A percentile compares a stretch with the other conserved stretches of the same genome.
Evolutionary conservation across 768 basidiomycete species (phyloP).

Genomic region (Hygrophorus pudorinus): DNA sequence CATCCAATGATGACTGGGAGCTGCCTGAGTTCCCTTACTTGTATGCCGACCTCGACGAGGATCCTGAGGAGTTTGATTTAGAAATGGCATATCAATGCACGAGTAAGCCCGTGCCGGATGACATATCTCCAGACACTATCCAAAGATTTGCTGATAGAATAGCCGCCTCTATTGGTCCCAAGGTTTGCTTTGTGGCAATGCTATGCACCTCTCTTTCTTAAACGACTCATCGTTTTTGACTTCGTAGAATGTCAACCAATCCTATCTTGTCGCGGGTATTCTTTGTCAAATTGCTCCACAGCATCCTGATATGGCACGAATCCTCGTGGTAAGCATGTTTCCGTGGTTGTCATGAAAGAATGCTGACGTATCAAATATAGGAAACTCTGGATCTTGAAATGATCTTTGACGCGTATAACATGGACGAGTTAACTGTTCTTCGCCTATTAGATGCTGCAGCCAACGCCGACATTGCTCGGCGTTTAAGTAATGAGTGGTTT

Average conservation of each 20-base stretch:
- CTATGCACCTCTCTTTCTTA: neutral
- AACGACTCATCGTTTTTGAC: neutral
- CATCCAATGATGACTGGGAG: slow-evolving; percentile 73
- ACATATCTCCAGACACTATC: slow-evolving; percentile 38
- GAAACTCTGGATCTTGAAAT: slow-evolving; percentile 42
- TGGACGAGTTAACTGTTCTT: slow-evolving; percentile 47
- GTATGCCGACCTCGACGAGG: slow-evolving; percentile 48
- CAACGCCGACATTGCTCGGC: slow-evolving; percentile 53
- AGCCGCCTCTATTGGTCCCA: slow-evolving; percentile 42
- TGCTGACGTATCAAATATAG: slow-evolving; percentile 22
- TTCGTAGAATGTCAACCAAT: slow-evolving; percentile 40
- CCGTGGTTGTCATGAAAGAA: neutral
- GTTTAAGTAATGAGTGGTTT: slow-evolving; percentile 36
- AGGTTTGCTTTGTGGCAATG: slow-evolving; percentile 30
- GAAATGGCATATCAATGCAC: slow-evolving; percentile 44
- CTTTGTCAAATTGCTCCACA: slow-evolving; percentile 60
- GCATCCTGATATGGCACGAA: slow-evolving; percentile 45
- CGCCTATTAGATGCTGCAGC: slow-evolving; percentile 55
- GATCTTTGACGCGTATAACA: slow-evolving; percentile 41
- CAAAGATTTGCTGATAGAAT: slow-evolving; percentile 47
- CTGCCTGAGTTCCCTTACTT: slow-evolving; percentile 62
- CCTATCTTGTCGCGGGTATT: slow-evolving; percentile 52
- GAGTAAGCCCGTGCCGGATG: slow-evolving; percentile 51
- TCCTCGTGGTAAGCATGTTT: slow-evolving; percentile 26
- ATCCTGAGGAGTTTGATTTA: slow-evolving; percentile 43